Percentiles rank a stretch among this genome's conserved stretches.
These are phyloP conservation scores for Mucor piriformis DNA, from an alignment of 371 early-diverging fungal genomes.

Conservation along the genomic window DNA sequence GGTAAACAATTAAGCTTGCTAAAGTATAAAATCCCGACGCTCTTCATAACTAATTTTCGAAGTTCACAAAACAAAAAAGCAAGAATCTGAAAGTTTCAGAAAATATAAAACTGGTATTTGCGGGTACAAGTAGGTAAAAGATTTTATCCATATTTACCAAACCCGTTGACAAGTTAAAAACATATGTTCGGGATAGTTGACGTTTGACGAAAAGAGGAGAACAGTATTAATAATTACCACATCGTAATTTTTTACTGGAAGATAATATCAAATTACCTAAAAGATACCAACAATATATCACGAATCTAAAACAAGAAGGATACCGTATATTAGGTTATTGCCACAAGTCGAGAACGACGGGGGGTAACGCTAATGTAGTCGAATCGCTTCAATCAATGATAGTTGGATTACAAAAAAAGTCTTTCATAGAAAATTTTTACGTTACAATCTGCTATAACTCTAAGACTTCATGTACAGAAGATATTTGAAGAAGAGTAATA, in stretches of 20 bases:
- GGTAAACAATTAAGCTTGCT: background rate
- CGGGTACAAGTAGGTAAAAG: no score
- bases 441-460: constrained; percentile 14
- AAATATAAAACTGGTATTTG: no score
- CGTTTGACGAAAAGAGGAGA: no score
- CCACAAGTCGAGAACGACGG: constrained; percentile 10
- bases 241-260: constrained; percentile 13
- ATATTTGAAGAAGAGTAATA: constrained; percentile 22
- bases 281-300: constrained; percentile 16
- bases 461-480: constrained; percentile 16
- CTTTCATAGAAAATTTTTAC: constrained; percentile 18
- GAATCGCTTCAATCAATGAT: constrained; percentile 19
- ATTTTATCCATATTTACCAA: no score
- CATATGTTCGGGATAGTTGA: no score
- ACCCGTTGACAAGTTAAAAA: no score
- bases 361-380: background rate
- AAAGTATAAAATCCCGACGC: no score
- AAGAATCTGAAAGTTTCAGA: no score
- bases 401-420: constrained; percentile 12
- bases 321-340: constrained; percentile 17
- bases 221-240: constrained; percentile 6
- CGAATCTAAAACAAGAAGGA: constrained; percentile 6
- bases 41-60: constrained; percentile 6
- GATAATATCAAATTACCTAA: constrained; percentile 2
- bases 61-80: no score